Evolutionary conservation across 106 monocot genomes (phyloP), one percentile per base, ranked within the genome.

Genomic region (Dendrobium chrysotoxum): DNA sequence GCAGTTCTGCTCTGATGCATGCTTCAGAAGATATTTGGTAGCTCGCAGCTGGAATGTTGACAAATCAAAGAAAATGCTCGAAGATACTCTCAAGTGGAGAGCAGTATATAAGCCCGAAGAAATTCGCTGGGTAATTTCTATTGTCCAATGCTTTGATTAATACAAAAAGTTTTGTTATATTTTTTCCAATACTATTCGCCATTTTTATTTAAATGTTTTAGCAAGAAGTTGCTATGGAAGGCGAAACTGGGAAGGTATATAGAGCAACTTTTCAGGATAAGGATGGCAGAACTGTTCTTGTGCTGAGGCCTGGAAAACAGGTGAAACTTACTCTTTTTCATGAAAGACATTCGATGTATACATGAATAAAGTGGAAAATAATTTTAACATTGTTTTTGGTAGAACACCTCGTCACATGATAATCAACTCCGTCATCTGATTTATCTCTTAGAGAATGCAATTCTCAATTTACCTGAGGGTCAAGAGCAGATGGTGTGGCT

Each of bases 401-500:
- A 96, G 96, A 93, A 96, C 53, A 91, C 96, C 75, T 45, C 85
- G 0, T 91, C 93, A 4, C 91, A 85, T 70, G 93, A 91, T 16
- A 88, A 86, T 78, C 96, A 96, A 84, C 78, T 96, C 15, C 91
- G 88, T 20, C 89, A 88, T 85, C 78, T 96, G 16, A 90, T 96
- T 7, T 93, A 96, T 80, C 61, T 90, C n/a, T 66, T 93, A 80
- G 93, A 93, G 85, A 93, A 93, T 82, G 88, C 93, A 44, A 85
- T 90, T 25, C 76, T 91, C 40, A 93, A 92, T 81, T 50, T 96
- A 18, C 90, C 96, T 23, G 90, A 93, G 65, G 88, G 79, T 10
- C 96, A 96, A 83, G 96, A 96, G 81, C 89, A 96, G 47, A 96
- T 96, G 91, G 84, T 93, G n/a, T 96, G 95, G 93, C 55, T 96